Evolutionary conservation across 176 grass and related monocot genomes (phyloP).

Genomic region (maize (Zea mays)): Zm-B73-REFERENCE-NAM-5.0 NC_050099.1:209843001-209843500

Average conservation of each 20-base stretch:
- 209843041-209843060: background rate
- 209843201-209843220: background rate
- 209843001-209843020: background rate
- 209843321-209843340: background rate
- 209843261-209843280: background rate
- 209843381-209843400: background rate
- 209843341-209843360: background rate
- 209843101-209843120: background rate
- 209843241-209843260: background rate
- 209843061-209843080: background rate
- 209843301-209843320: background rate
- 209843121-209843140: background rate
- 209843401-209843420: background rate
- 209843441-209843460: background rate
- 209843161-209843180: background rate
- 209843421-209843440: too few species aligned
- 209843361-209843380: background rate
- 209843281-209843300: background rate
- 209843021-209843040: background rate
- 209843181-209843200: background rate
- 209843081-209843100: background rate
- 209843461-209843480: background rate
- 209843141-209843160: background rate
- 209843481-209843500: too few species aligned
- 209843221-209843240: background rate